Evolutionary conservation across 371 early-diverging fungal genomes (phyloP), one percentile per base, ranked within the genome.

Genomic region (Apophysomyces ossiformis): DNA sequence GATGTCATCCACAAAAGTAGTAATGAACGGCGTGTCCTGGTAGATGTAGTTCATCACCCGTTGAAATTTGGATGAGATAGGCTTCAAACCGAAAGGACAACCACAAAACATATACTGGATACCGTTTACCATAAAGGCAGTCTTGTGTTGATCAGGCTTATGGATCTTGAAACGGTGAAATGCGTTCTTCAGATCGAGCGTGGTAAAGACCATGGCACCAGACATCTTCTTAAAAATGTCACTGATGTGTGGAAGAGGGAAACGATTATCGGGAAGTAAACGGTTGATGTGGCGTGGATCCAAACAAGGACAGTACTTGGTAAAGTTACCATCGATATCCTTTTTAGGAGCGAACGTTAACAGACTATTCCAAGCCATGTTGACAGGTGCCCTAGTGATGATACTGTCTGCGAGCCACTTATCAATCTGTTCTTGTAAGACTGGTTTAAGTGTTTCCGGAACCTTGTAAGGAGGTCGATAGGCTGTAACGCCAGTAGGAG

Each of bases 331-430:
- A 15, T 45, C 0, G 0, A 60, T 26, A 45, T 71, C 66, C 47
- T 66, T 66, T 35, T 68, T 68, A 11, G 68, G 64, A n/a, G 69
- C 68, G 5, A 72, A 41, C 1, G 73, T 72, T 1, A 72, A 45
- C 0, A 66, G 61, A 43, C 47, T 65, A 16, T 71, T 71, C 37
- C 61, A 59, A 7, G 60, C n/a, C 13, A 4, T 61, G 37, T 61
- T 36, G 3, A 36, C 45, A 18, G 45, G 26, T 5, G 36, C 62
- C 3, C 46, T n/a, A 21, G 12, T 13, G 46, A 56, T 63, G 13
- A 11, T 35, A 37, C 57, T 5, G 12, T 63, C 38, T 16, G 1
- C 2, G 26, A 54, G 18, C 57, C 50, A 54, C 5, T 26, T 39
- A n/a, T 54, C 38, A 7, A 63, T 18, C 13, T 37, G 26, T 63